These are phyloP conservation scores for Wickerhamomyces sydowiorum DNA, from an alignment of 805 yeast species.

Conservation along the genomic window DNA sequence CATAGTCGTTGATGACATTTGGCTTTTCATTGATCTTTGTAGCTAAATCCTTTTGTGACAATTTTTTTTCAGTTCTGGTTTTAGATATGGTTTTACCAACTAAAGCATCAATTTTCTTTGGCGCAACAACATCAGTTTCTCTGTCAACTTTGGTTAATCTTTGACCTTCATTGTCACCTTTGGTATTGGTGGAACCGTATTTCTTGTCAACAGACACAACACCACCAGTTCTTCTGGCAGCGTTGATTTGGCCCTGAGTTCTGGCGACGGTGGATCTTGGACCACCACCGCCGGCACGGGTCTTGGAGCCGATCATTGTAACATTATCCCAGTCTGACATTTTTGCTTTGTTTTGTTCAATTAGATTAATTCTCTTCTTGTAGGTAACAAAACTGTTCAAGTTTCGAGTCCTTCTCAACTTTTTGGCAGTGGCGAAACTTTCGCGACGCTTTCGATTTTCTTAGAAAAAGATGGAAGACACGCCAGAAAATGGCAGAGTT, in stretches of 20 bases:
- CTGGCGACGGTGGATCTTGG: slow-evolving; percentile 84
- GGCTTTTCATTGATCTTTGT: slow-evolving; percentile 95
- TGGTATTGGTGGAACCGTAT: slow-evolving; percentile 60
- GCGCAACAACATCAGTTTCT: slow-evolving; percentile 88
- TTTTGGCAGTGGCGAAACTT: too few relatives aligned
- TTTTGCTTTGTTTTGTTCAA: slow-evolving; percentile 3
- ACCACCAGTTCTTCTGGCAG: slow-evolving; percentile 88
- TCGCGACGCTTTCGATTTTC: too few relatives aligned
- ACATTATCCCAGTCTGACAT: slow-evolving; percentile 88
- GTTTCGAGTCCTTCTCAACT: too few relatives aligned
- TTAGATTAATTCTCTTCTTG: too few relatives aligned
- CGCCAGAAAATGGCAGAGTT: too few relatives aligned
- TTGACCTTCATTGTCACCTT: slow-evolving; percentile 85
- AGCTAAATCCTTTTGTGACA: slow-evolving; percentile 96
- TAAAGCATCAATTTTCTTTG: slow-evolving; percentile 74
- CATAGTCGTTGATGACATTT: slow-evolving; percentile 90
- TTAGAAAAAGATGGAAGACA: too few relatives aligned
- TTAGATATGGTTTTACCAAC: slow-evolving; percentile 86
- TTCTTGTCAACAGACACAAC: slow-evolving; percentile 92
- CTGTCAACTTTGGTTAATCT: slow-evolving; percentile 90
- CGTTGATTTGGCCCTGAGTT: slow-evolving; percentile 73
- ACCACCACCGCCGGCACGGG: slow-evolving; percentile 83
- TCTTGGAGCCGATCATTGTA: slow-evolving; percentile 84
- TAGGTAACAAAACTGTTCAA: too few relatives aligned
- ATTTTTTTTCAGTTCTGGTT: slow-evolving; percentile 81